A percentile compares a stretch with the other conserved stretches of the same genome.
Evolutionary conservation across 1,139 yeast genomes (phyloP).

Genomic region (Geotrichum carabidarum): DNA sequence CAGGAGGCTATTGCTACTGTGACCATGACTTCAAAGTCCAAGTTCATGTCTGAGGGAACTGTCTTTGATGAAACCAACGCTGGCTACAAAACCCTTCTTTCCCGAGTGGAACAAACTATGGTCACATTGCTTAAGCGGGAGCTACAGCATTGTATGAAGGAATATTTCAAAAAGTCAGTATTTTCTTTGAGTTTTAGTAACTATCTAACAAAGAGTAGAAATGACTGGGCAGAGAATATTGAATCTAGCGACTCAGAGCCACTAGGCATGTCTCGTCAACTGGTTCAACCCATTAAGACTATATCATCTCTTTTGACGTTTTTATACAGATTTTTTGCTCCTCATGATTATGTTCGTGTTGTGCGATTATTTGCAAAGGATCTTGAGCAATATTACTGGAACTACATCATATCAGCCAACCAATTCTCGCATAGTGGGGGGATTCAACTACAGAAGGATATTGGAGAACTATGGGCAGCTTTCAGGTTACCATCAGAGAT

Average conservation of each 20-base stretch:
- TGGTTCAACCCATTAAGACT: conserved; percentile 39
- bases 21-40: conserved; percentile 16
- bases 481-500: conserved; percentile 32
- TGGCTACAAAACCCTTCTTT: conserved; percentile 45
- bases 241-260: conserved; percentile 4
- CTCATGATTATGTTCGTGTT: conserved; percentile 29
- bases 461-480: conserved; percentile 38
- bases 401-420: conserved; percentile 59
- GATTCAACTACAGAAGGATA: conserved; percentile 52
- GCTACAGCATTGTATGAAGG: conserved; percentile 47
- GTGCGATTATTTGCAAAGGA: conserved; percentile 37
- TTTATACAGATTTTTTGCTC: conserved; percentile 38
- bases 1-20: conserved; percentile 18
- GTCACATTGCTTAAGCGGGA: conserved; percentile 48
- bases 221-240: conserved; percentile 13
- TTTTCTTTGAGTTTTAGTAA: not conserved
- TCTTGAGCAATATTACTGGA: conserved; percentile 49
- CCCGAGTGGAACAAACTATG: conserved; percentile 41
- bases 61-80: conserved; percentile 52
- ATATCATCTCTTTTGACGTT: conserved; percentile 40
- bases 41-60: conserved; percentile 36
- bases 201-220: conserved; percentile 3
- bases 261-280: conserved; percentile 33
- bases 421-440: conserved; percentile 56
- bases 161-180: conserved; percentile 40